Conservation (phyloP, 202 grass and related monocot genomes). For the Zizania palustris region DNA sequence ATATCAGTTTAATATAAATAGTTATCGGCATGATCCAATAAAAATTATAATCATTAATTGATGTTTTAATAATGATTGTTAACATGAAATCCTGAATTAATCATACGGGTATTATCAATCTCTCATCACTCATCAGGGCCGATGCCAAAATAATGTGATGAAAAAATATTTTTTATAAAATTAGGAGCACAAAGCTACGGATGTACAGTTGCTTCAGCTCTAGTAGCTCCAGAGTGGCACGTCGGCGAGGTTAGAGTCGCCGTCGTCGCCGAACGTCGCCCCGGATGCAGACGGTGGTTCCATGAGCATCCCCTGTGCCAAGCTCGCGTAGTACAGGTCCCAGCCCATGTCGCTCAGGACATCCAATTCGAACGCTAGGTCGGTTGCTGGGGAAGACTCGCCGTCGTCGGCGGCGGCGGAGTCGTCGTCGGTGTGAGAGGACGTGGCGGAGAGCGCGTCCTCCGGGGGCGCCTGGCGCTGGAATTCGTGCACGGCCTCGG, state of each 20-base stretch:
- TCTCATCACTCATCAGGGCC: too few species aligned
- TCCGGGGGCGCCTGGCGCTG: neutral
- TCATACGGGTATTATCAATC: too few species aligned
- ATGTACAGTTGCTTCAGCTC: neutral
- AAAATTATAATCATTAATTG: too few species aligned
- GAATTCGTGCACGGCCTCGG: conserved; percentile 55
- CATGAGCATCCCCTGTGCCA: conserved; percentile 69
- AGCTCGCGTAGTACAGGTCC: conserved; percentile 65
- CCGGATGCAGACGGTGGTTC: conserved; percentile 41
- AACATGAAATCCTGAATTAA: too few species aligned
- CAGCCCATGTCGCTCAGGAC: conserved; percentile 58
- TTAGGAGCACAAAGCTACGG: neutral
- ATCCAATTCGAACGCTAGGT: conserved; percentile 41
- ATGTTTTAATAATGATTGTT: too few species aligned
- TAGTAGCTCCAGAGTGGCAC: conserved; percentile 61
- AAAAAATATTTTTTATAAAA: too few species aligned
- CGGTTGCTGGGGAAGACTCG: neutral
- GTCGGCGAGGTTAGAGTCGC: conserved; percentile 14
- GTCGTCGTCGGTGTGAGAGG: conserved; percentile 10
- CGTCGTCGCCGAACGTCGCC: conserved; percentile 26
- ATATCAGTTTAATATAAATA: too few species aligned
- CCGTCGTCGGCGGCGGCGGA: neutral
- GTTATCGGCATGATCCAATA: too few species aligned
- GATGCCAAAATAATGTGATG: too few species aligned
- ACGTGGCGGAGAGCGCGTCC: conserved; percentile 13